Evolutionary conservation across 495 filamentous ascomycete genomes (phyloP).

Genomic region (Poronia punctata): DNA sequence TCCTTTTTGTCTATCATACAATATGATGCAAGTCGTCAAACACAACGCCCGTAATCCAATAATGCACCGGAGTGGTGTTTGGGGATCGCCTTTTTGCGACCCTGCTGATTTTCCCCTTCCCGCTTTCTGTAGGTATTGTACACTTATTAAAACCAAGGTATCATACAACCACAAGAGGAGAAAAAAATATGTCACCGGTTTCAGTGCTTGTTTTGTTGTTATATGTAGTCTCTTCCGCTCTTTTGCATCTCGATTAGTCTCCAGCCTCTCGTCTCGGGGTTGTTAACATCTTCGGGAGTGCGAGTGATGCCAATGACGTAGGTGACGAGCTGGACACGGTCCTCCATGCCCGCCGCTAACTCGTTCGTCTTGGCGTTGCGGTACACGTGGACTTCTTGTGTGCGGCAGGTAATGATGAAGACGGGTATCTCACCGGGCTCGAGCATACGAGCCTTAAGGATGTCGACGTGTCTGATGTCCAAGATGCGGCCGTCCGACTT

Average conservation of each 20-base stretch:
- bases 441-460: constrained; percentile 78
- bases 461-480: constrained; percentile 89
- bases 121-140: constrained; percentile 18
- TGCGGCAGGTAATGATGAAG: constrained; percentile 91
- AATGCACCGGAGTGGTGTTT: constrained; percentile 26
- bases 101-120: constrained; percentile 11
- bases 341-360: constrained; percentile 96
- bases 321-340: constrained; percentile 94
- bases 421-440: constrained; percentile 97
- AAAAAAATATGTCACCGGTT: constrained; percentile 2
- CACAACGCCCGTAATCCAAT: constrained; percentile 22
- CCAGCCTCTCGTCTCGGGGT: constrained; percentile 95
- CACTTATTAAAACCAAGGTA: constrained; percentile 19
- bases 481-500: constrained; percentile 91
- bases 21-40: constrained; percentile 14
- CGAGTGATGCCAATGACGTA: constrained; percentile 95
- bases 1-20: constrained; percentile 28
- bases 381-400: constrained; percentile 98
- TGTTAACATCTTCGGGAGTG: constrained; percentile 89
- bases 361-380: constrained; percentile 80
- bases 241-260: constrained; percentile 97
- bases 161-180: constrained; percentile 11
- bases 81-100: constrained; percentile 11
- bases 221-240: constrained; percentile 88
- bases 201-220: constrained; percentile 10